phyloP scores from a whole-genome alignment of 2,329 filamentous ascomycete genomes.

The Paraphaeosphaeria sporulosa region DNA sequence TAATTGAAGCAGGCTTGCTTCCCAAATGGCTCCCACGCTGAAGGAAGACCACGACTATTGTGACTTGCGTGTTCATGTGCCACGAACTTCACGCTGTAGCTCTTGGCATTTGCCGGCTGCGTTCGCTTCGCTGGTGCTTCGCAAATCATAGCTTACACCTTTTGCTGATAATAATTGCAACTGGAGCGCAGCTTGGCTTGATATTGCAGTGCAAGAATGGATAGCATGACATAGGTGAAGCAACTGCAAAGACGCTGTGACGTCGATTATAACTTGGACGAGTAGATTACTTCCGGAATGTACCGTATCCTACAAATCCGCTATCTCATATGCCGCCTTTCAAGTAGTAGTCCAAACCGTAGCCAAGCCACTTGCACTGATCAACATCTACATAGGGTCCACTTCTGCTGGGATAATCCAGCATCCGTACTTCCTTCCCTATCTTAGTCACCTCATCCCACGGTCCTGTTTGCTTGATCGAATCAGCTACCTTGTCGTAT shows the following conservation, averaged over 20 bases:
- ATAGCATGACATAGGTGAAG: not conserved
- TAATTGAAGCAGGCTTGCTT: too few species aligned
- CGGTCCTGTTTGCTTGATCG: constrained; percentile 48
- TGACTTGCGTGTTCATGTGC: not conserved
- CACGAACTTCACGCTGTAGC: not conserved
- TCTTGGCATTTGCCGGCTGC: not conserved
- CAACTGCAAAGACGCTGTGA: not conserved
- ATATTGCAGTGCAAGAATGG: not conserved
- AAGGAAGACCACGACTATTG: too few species aligned
- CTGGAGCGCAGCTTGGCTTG: not conserved
- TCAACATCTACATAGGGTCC: constrained; percentile 57
- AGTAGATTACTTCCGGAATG: not conserved
- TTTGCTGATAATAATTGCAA: not conserved
- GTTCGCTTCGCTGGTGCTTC: too few species aligned
- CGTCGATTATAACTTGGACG: not conserved
- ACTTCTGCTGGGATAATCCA: constrained; percentile 57
- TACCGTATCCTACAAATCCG: not conserved
- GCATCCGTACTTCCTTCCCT: constrained; percentile 49
- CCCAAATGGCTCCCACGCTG: too few species aligned
- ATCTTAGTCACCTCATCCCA: constrained; percentile 46
- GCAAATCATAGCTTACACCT: not conserved
- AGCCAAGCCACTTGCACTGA: constrained; percentile 56
- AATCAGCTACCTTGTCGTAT: constrained; percentile 53
- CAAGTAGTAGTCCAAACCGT: constrained; percentile 43
- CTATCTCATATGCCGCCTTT: constrained; percentile 31